Evolutionary conservation across 1,284 basidiomycete species (phyloP).

Genomic region (Melampsora occidentalis): DNA sequence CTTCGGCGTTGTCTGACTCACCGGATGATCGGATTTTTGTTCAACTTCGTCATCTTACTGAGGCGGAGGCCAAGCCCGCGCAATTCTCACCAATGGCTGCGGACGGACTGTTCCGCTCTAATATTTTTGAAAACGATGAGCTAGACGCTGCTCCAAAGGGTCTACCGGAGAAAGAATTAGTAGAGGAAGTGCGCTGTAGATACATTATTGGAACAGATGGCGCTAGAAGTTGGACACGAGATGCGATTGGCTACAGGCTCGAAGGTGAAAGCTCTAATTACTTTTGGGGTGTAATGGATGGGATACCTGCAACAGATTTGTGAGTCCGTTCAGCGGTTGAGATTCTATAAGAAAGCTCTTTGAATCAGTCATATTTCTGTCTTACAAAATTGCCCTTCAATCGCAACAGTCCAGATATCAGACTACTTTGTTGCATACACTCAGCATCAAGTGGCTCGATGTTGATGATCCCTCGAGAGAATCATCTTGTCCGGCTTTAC

Average conservation of each 20-base stretch:
- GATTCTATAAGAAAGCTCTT: not conserved
- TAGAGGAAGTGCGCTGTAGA: conserved; percentile 1
- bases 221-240: conserved; percentile 5
- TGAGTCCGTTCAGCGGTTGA: not conserved
- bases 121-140: not conserved
- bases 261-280: conserved; percentile 7
- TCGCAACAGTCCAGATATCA: conserved; percentile 58
- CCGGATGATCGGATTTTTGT: conserved; percentile 5
- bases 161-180: not conserved
- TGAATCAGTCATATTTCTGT: conserved; percentile 1
- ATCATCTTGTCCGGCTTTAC: conserved; percentile 69
- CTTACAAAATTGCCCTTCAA: not conserved
- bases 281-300: conserved; percentile 14
- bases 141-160: conserved; percentile 3
- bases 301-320: conserved; percentile 11
- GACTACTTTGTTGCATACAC: not conserved
- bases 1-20: not conserved
- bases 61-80: not conserved
- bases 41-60: conserved; percentile 4
- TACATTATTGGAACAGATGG: conserved; percentile 10
- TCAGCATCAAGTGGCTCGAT: conserved; percentile 50
- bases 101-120: not conserved
- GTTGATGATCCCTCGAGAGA: conserved; percentile 69
- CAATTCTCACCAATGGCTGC: not conserved
- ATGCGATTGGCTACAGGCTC: not conserved